These are phyloP conservation scores for Capsella bursapastoris DNA, from an alignment of 345 rosid genomes.

Conservation along the genomic window DNA sequence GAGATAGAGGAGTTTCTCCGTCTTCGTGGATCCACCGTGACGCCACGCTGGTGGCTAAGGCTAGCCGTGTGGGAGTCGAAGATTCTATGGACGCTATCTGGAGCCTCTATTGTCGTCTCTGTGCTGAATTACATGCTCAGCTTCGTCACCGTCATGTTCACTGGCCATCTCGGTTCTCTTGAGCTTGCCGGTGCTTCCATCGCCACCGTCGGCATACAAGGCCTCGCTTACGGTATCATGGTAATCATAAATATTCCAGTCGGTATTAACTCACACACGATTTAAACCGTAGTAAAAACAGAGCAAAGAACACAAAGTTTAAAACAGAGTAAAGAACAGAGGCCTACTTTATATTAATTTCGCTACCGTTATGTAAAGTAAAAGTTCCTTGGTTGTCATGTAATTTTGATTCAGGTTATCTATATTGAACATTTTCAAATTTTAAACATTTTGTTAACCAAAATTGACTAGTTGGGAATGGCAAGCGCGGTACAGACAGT, in stretches of 20 bases:
- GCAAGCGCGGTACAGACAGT: conserved; percentile 97
- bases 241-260: conserved; percentile 39
- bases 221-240: conserved; percentile 96
- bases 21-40: conserved; percentile 42
- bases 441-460: neutral
- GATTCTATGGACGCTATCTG: conserved; percentile 76
- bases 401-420: neutral
- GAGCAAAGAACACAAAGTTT: no score
- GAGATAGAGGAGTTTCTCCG: conserved; percentile 71
- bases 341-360: no score
- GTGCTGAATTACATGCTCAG: conserved; percentile 82
- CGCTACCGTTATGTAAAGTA: no score
- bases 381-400: no score
- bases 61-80: conserved; percentile 81
- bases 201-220: conserved; percentile 89
- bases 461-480: conserved; percentile 72
- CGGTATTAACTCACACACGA: neutral
- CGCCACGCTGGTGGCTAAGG: conserved; percentile 71
- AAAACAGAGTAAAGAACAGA: no score
- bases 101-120: conserved; percentile 72
- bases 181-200: conserved; percentile 92
- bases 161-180: conserved; percentile 75
- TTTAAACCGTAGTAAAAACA: no score
- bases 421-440: neutral
- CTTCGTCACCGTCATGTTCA: conserved; percentile 77